Evolutionary conservation across 2,329 filamentous ascomycete genomes (phyloP).

Genomic region (Nemania abortiva): DNA sequence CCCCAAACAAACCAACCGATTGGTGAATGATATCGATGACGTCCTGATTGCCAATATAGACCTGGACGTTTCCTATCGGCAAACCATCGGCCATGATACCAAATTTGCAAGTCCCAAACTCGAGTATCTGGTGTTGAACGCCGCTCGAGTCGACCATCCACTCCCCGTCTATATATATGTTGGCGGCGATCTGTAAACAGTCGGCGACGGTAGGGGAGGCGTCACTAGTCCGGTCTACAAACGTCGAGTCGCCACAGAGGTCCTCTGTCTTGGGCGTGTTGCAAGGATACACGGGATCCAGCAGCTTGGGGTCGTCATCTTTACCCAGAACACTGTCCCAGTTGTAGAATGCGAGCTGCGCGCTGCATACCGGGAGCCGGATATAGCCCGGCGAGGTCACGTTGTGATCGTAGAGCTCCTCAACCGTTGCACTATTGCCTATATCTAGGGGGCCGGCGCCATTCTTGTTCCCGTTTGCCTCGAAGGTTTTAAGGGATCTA

Average conservation of each 20-base stretch:
- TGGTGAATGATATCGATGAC: slow-evolving; percentile 44
- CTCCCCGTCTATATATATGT: slow-evolving; percentile 49
- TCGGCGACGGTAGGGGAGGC: slow-evolving; percentile 53
- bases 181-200: slow-evolving; percentile 52
- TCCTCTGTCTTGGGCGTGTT: slow-evolving; percentile 44
- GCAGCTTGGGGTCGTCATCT: slow-evolving; percentile 27
- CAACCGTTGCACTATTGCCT: slow-evolving; percentile 41
- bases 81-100: slow-evolving; percentile 47
- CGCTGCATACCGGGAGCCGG: slow-evolving; percentile 51
- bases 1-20: slow-evolving; percentile 36
- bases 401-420: slow-evolving; percentile 46
- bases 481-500: slow-evolving; percentile 45
- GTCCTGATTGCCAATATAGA: slow-evolving; percentile 42
- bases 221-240: slow-evolving; percentile 52
- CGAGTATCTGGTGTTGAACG: no score
- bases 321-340: slow-evolving; percentile 50
- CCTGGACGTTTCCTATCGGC: slow-evolving; percentile 48
- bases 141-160: slow-evolving; percentile 33
- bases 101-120: slow-evolving; percentile 52
- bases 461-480: slow-evolving; percentile 50
- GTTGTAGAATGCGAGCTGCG: slow-evolving; percentile 49
- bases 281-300: slow-evolving; percentile 52
- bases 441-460: slow-evolving; percentile 45
- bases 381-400: slow-evolving; percentile 51
- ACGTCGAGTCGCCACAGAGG: slow-evolving; percentile 51